These are phyloP conservation scores for Russula sp. DNA, from an alignment of 768 basidiomycete species.

Conservation along the genomic window DNA sequence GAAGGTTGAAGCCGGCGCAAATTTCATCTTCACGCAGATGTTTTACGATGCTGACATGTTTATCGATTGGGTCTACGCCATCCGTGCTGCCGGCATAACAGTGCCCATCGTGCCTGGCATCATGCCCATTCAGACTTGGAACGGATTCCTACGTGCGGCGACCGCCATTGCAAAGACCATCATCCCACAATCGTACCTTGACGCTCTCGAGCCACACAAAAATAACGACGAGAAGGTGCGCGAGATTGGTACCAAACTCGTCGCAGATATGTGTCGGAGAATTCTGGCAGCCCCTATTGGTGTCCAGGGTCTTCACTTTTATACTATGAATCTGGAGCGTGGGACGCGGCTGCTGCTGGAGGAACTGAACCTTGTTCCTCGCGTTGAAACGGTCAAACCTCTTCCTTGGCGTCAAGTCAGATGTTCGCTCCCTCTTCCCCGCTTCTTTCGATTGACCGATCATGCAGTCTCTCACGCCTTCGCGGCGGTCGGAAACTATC, in stretches of 20 bases:
- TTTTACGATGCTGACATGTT: constrained; percentile 94
- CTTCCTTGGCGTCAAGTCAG: constrained; percentile 92
- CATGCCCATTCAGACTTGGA: constrained; percentile 94
- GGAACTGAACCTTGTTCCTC: constrained; percentile 82
- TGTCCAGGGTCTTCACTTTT: constrained; percentile 88
- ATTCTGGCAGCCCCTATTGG: constrained; percentile 78
- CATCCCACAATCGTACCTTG: constrained; percentile 71
- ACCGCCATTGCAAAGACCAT: constrained; percentile 61
- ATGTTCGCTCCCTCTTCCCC: constrained; percentile 23
- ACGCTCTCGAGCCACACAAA: constrained; percentile 78
- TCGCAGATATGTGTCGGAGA: constrained; percentile 87
- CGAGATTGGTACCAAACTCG: constrained; percentile 87
- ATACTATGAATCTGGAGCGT: constrained; percentile 96
- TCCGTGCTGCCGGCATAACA: constrained; percentile 80
- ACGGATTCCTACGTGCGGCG: constrained; percentile 84
- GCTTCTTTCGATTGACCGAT: constrained; percentile 17
- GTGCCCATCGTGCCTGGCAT: constrained; percentile 92
- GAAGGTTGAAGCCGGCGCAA: constrained; percentile 84
- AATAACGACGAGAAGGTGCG: constrained; percentile 91
- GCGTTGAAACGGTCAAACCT: constrained; percentile 88
- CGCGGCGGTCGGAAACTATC: constrained; percentile 83
- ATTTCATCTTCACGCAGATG: constrained; percentile 98
- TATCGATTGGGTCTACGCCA: constrained; percentile 80
- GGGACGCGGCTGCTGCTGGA: constrained; percentile 93
- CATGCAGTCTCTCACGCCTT: constrained; percentile 81